Conservation (phyloP, 2,329 filamentous ascomycete species). For the Chaetomium strumarium region DNA sequence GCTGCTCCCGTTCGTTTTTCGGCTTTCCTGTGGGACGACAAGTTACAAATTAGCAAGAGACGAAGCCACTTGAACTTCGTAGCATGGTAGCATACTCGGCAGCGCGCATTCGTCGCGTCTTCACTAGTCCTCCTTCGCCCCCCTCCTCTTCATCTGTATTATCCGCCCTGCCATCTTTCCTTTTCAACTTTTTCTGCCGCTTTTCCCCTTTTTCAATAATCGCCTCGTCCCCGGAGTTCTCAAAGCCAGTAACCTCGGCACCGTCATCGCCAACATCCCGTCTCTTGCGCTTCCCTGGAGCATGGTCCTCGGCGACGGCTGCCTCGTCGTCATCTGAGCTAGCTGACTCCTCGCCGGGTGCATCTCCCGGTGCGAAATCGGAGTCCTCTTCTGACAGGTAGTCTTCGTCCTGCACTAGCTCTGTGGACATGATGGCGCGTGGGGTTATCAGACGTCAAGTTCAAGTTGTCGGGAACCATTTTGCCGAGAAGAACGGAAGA, state of each 20-base stretch:
- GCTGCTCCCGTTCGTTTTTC: conserved; percentile 49
- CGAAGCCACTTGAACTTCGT: background rate
- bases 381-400: conserved; percentile 69
- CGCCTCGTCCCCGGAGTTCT: conserved; percentile 68
- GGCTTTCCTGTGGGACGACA: conserved; percentile 40
- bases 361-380: conserved; percentile 61
- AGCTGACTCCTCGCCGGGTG: conserved; percentile 37
- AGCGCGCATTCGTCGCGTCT: conserved; percentile 65
- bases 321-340: conserved; percentile 47
- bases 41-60: background rate
- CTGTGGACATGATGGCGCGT: conserved; percentile 37
- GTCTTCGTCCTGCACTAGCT: conserved; percentile 40
- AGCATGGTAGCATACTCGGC: conserved; percentile 45
- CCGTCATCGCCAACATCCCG: conserved; percentile 27
- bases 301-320: conserved; percentile 27
- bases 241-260: conserved; percentile 44
- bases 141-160: conserved; percentile 42
- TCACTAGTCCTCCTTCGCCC: conserved; percentile 59
- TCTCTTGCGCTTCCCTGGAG: conserved; percentile 32
- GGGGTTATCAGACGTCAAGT: background rate
- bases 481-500: background rate
- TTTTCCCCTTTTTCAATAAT: conserved; percentile 59
- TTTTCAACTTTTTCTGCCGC: conserved; percentile 42
- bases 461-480: background rate
- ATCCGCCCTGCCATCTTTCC: conserved; percentile 30